Conservation (phyloP, 352 stramenopile species). For the Globisporangium rhizosaccharum region DNA sequence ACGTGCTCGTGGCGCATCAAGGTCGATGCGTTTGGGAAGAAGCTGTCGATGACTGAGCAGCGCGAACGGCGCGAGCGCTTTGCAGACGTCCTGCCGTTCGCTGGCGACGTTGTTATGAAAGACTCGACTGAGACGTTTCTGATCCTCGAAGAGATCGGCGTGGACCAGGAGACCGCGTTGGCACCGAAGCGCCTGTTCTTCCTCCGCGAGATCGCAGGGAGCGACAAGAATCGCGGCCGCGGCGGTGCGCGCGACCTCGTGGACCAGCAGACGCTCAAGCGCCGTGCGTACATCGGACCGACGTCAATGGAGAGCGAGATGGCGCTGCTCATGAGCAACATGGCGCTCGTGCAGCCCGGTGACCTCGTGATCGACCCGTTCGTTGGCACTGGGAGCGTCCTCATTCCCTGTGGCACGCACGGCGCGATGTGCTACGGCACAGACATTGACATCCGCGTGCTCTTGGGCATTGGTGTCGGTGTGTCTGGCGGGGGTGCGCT, state of each 20-base stretch:
- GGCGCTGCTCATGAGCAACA: slow-evolving; percentile 94
- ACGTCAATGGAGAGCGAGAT: slow-evolving; percentile 98
- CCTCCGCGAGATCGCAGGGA: slow-evolving; percentile 60
- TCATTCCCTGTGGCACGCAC: slow-evolving; percentile 91
- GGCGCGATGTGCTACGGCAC: slow-evolving; percentile 93
- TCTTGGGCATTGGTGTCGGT: slow-evolving; percentile 87
- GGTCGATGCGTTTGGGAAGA: slow-evolving; percentile 74
- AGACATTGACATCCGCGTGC: slow-evolving; percentile 95
- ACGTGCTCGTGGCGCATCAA: slow-evolving; percentile 69
- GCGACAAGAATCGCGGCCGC: slow-evolving; percentile 65
- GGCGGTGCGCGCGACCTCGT: slow-evolving; percentile 71
- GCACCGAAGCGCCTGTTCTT: slow-evolving; percentile 68
- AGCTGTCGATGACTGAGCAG: slow-evolving; percentile 71
- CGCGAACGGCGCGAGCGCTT: slow-evolving; percentile 42
- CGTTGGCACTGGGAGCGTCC: slow-evolving; percentile 95
- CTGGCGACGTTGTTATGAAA: slow-evolving; percentile 66
- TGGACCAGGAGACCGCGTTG: slow-evolving; percentile 35
- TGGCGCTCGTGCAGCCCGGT: slow-evolving; percentile 58
- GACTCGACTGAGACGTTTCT: slow-evolving; percentile 64
- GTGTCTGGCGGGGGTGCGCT: slow-evolving; percentile 29
- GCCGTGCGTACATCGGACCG: slow-evolving; percentile 93
- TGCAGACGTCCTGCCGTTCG: slow-evolving; percentile 50
- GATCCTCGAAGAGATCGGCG: slow-evolving; percentile 67
- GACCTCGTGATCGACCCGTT: slow-evolving; percentile 95
- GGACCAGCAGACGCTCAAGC: slow-evolving; percentile 92